Percentiles rank a stretch among this genome's conserved stretches.
Conservation (phyloP, 2,329 filamentous ascomycete species). For the Colletotrichum australisinense region DNA sequence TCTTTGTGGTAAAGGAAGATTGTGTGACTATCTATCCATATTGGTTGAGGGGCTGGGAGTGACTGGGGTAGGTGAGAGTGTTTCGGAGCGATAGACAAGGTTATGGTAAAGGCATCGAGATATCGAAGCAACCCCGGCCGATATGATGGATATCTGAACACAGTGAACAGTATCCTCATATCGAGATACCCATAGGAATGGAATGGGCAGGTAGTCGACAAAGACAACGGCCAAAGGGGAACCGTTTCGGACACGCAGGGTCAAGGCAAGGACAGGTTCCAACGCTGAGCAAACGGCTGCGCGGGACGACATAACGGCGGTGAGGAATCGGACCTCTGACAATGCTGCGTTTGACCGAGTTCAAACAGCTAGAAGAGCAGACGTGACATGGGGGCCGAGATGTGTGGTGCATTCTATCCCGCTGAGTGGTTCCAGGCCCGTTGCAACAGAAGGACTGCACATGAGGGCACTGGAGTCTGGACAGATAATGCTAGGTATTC, state of each 20-base stretch:
- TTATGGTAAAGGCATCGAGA: neutral
- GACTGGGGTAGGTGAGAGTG: neutral
- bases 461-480: neutral
- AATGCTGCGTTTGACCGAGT: neutral
- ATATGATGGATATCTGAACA: neutral
- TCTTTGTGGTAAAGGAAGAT: constrained; percentile 2
- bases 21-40: constrained; percentile 9
- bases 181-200: neutral
- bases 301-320: neutral
- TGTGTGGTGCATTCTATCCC: constrained; percentile 3
- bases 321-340: neutral
- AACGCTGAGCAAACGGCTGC: neutral
- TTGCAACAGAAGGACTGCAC: constrained; percentile 7
- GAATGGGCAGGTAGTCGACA: neutral
- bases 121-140: neutral
- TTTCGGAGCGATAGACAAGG: neutral
- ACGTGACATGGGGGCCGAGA: neutral
- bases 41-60: constrained; percentile 28
- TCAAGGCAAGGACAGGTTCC: neutral
- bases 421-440: constrained; percentile 18
- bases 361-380: neutral
- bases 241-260: neutral
- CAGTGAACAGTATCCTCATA: neutral
- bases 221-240: neutral
- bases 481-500: too few species aligned